These are phyloP conservation scores for Berberis thunbergii DNA, from an alignment of 164 flowering plant species.

Conservation along the genomic window DNA sequence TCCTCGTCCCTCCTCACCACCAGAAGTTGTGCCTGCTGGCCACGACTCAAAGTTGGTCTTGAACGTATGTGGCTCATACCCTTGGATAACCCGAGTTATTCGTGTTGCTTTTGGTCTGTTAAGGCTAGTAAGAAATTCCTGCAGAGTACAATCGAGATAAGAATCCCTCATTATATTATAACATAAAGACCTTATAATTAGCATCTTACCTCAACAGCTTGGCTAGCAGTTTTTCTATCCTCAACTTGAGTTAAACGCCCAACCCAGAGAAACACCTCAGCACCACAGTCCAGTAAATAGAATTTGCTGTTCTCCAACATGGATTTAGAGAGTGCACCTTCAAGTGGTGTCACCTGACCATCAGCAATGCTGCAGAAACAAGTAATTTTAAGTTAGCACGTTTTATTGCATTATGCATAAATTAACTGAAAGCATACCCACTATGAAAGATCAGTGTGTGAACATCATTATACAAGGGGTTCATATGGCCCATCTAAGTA, in stretches of 20 bases:
- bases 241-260: slow-evolving; percentile 96
- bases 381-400: neutral
- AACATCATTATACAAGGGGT: too few species aligned
- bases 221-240: slow-evolving; percentile 88
- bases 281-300: slow-evolving; percentile 88
- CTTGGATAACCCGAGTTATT: slow-evolving; percentile 85
- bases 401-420: neutral
- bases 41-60: slow-evolving; percentile 94
- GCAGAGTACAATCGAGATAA: slow-evolving; percentile 13
- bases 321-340: slow-evolving; percentile 79
- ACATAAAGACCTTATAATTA: slow-evolving; percentile 2
- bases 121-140: slow-evolving; percentile 78
- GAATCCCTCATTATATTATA: neutral
- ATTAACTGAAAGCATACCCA: neutral
- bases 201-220: slow-evolving; percentile 75
- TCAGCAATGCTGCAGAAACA: slow-evolving; percentile 54
- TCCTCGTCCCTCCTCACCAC: slow-evolving; percentile 93
- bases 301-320: slow-evolving; percentile 82
- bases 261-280: slow-evolving; percentile 92
- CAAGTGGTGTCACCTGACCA: slow-evolving; percentile 52
- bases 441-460: too few species aligned
- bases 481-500: too few species aligned
- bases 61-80: slow-evolving; percentile 86
- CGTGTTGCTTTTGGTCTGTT: slow-evolving; percentile 84
- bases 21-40: slow-evolving; percentile 78